Conservation (phyloP, 208 protist species). For the Leptomonas seymouri region DNA sequence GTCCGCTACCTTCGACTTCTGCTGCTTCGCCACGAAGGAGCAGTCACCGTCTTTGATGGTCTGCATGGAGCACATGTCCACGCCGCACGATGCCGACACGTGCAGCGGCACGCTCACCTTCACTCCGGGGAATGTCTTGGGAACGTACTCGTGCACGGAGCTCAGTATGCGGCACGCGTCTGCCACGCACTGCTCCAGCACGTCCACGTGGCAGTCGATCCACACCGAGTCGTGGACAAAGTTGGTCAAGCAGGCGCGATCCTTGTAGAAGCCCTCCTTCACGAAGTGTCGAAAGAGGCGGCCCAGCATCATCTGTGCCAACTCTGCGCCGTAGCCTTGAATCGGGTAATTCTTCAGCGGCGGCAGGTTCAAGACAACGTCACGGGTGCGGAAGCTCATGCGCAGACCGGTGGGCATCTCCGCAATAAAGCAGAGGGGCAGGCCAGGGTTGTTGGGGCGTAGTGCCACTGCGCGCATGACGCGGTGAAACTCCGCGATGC, state of each 20-base stretch:
- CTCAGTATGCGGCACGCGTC: conserved; percentile 67
- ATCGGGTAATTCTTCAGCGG: conserved; percentile 92
- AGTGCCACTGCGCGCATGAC: conserved; percentile 72
- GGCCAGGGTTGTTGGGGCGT: conserved; percentile 78
- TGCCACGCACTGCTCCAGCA: conserved; percentile 62
- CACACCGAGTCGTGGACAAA: conserved; percentile 93
- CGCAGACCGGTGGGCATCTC: conserved; percentile 86
- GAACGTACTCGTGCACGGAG: conserved; percentile 76
- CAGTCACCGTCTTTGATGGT: conserved; percentile 49
- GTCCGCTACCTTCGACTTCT: conserved; percentile 21
- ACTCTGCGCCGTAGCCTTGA: conserved; percentile 87
- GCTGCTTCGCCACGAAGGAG: conserved; percentile 35
- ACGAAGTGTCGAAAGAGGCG: conserved; percentile 77
- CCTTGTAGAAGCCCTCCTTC: conserved; percentile 60
- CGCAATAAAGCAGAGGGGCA: conserved; percentile 78
- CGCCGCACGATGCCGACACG: conserved; percentile 70
- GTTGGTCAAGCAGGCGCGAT: conserved; percentile 78
- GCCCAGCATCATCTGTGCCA: conserved; percentile 92
- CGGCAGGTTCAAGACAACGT: conserved; percentile 81
- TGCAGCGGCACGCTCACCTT: conserved; percentile 64
- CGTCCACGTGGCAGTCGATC: conserved; percentile 87
- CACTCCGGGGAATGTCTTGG: conserved; percentile 73
- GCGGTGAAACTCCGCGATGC: conserved; percentile 74
- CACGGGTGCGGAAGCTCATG: conserved; percentile 74
- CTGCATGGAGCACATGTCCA: conserved; percentile 85